Percentiles rank a stretch among this genome's conserved stretches.
Evolutionary conservation across 2,329 filamentous ascomycete genomes (phyloP).

Genomic region (Neurospora sp.): DNA sequence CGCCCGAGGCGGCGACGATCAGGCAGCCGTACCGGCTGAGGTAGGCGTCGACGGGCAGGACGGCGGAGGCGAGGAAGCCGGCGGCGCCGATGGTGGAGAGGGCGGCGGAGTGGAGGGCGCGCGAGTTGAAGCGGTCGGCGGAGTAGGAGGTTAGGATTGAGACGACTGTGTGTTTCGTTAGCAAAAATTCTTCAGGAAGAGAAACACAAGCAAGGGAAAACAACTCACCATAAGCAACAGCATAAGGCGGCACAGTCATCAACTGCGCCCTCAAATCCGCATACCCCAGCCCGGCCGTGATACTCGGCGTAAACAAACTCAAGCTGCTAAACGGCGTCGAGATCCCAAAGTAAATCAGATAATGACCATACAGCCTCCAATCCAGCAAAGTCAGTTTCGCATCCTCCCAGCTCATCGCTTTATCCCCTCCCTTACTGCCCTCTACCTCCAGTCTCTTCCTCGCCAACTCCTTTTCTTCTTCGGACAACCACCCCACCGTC

Average conservation of each 20-base stretch:
- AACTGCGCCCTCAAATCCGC: conserved; percentile 47
- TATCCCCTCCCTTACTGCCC: conserved; percentile 47
- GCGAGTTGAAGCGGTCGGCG: conserved; percentile 51
- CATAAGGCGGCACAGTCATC: conserved; percentile 58
- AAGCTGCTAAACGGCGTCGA: conserved; percentile 47
- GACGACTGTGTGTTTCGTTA: conserved; percentile 20
- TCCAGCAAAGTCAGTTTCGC: conserved; percentile 59
- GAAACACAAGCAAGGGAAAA: neutral
- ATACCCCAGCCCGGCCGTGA: conserved; percentile 44
- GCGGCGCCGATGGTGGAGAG: conserved; percentile 34
- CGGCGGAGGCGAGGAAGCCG: conserved; percentile 15
- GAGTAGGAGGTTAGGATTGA: conserved; percentile 41
- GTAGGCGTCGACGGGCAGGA: no score
- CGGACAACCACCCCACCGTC: neutral
- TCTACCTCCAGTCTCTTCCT: conserved; percentile 32
- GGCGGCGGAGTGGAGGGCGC: conserved; percentile 33
- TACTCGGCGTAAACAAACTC: conserved; percentile 52
- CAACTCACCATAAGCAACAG: conserved; percentile 41
- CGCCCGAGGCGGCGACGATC: conserved; percentile 52
- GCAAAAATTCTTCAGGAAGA: neutral
- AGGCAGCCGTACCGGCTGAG: no score
- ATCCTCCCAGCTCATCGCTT: conserved; percentile 54
- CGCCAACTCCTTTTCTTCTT: conserved; percentile 48
- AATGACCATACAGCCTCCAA: conserved; percentile 58
- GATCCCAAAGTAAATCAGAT: conserved; percentile 43